A percentile compares a stretch with the other conserved stretches of the same genome.
Evolutionary conservation across 1,139 yeast species (phyloP).

Genomic region (Suzukiozyma palmioleophila): DNA sequence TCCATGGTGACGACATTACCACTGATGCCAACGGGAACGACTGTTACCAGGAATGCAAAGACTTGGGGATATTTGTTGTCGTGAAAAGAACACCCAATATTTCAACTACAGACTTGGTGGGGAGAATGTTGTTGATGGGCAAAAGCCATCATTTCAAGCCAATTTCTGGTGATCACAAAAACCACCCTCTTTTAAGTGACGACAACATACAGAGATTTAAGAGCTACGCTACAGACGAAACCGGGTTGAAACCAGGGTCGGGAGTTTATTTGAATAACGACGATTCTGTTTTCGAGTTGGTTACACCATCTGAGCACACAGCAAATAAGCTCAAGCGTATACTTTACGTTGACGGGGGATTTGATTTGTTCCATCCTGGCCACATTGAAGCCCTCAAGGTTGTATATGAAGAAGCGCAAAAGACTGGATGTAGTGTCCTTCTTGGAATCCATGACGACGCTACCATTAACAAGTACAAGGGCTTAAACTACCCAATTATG

Average conservation of each 20-base stretch:
- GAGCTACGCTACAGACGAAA: slow-evolving; percentile 60
- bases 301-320: slow-evolving; percentile 26
- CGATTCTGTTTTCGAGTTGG: slow-evolving; percentile 27
- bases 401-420: slow-evolving; percentile 36
- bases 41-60: slow-evolving; percentile 81
- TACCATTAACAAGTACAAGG: slow-evolving; percentile 55
- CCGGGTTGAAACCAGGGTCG: slow-evolving; percentile 60
- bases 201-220: slow-evolving; percentile 34
- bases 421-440: slow-evolving; percentile 43
- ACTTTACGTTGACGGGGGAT: slow-evolving; percentile 76
- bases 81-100: slow-evolving; percentile 93
- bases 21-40: slow-evolving; percentile 94
- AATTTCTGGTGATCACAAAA: slow-evolving; percentile 18
- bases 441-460: slow-evolving; percentile 71
- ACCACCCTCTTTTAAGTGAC: slow-evolving; percentile 30
- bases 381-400: slow-evolving; percentile 68
- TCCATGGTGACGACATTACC: slow-evolving; percentile 97
- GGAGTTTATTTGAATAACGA: slow-evolving; percentile 48
- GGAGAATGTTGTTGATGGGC: slow-evolving; percentile 70
- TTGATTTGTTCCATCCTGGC: slow-evolving; percentile 91
- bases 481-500: slow-evolving; percentile 80
- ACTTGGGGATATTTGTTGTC: slow-evolving; percentile 77
- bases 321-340: slow-evolving; percentile 25
- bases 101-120: slow-evolving; percentile 91
- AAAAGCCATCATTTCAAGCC: slow-evolving; percentile 53